A percentile compares a stretch with the other conserved stretches of the same genome.
Conservation (phyloP, 306 rosid genomes). For the Castanopsis chinensis region DNA sequence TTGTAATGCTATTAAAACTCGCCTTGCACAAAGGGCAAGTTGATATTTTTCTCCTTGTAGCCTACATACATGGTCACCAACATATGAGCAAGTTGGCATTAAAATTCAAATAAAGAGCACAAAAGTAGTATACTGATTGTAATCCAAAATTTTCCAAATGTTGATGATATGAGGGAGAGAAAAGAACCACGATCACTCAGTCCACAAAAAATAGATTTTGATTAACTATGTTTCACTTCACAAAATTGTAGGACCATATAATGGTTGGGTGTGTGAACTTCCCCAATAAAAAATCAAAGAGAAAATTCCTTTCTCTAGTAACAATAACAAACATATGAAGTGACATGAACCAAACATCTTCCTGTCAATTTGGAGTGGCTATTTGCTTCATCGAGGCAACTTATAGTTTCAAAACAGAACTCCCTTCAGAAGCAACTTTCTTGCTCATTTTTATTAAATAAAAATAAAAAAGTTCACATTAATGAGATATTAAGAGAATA, state of each 20-base stretch:
- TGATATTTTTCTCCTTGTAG: constrained; percentile 49
- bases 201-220: not conserved
- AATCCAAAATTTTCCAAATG: not conserved
- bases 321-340: not conserved
- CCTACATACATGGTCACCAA: constrained; percentile 42
- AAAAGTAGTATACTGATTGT: not conserved
- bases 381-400: not conserved
- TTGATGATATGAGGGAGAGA: not conserved
- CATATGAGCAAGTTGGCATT: constrained; percentile 26
- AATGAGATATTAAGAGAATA: not conserved
- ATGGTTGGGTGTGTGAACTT: not conserved
- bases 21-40: constrained; percentile 92
- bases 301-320: not conserved
- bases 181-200: not conserved
- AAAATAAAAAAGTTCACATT: not conserved
- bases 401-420: not conserved
- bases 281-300: not conserved
- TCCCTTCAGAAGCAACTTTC: not conserved
- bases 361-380: not conserved
- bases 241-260: not conserved
- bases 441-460: not conserved
- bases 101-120: constrained; percentile 13
- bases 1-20: constrained; percentile 53
- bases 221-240: not conserved
- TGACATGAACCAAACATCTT: not conserved